phyloP scores from a whole-genome alignment of 345 rosid genomes.

The Chamaenerion angustifolium region DNA sequence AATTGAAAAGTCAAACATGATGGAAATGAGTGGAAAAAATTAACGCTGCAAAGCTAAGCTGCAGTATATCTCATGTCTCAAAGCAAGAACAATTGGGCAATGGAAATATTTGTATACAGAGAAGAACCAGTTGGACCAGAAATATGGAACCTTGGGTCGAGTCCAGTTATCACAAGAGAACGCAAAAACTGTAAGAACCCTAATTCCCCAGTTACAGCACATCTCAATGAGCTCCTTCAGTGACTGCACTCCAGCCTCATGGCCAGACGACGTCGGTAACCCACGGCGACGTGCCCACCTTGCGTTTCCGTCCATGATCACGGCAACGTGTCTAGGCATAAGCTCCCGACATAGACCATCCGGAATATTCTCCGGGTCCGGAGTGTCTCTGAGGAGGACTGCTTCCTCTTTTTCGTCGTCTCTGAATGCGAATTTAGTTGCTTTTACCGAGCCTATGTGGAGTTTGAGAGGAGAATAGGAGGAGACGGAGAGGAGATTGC shows the following conservation, averaged over 20 bases:
- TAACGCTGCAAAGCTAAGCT: too few species aligned
- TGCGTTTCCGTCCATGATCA: constrained; percentile 76
- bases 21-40: too few species aligned
- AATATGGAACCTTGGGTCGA: constrained; percentile 39
- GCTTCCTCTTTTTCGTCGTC: constrained; percentile 13
- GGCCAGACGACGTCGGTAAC: constrained; percentile 37
- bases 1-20: too few species aligned
- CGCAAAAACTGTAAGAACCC: constrained; percentile 71
- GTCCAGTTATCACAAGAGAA: constrained; percentile 68
- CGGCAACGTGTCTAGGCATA: constrained; percentile 72
- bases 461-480: background rate
- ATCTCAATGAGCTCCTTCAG: constrained; percentile 37
- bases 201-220: constrained; percentile 48
- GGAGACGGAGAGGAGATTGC: too few species aligned
- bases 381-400: constrained; percentile 1
- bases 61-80: background rate
- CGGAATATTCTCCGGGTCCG: constrained; percentile 22
- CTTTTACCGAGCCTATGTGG: background rate
- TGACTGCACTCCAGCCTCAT: constrained; percentile 51
- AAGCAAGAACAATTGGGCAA: background rate
- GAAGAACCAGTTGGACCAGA: too few species aligned
- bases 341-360: constrained; percentile 27
- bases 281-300: constrained; percentile 61
- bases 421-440: constrained; percentile 4
- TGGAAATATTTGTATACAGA: too few species aligned